Evolutionary conservation across 2,329 filamentous ascomycete species (phyloP).

Genomic region (Monilinia vaccinii-corymbosi): DNA sequence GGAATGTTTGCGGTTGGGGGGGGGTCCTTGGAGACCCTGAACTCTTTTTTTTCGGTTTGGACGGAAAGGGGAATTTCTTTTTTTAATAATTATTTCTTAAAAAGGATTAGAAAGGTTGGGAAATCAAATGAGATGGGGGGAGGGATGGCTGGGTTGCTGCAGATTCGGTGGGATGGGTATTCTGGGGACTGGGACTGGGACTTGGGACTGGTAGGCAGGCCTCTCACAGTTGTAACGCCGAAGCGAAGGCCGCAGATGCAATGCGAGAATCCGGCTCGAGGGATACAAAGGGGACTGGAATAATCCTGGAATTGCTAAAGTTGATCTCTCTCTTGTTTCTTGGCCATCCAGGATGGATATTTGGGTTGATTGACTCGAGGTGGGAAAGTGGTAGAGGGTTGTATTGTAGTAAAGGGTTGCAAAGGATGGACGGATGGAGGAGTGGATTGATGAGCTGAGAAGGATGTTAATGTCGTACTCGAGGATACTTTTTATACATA

Average conservation of each 20-base stretch:
- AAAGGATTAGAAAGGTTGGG: constrained; percentile 2
- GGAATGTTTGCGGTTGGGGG: constrained; percentile 30
- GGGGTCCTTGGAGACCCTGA: constrained; percentile 21
- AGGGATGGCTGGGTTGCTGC: constrained; percentile 7
- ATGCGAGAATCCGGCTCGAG: constrained; percentile 10
- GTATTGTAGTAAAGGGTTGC: too few species aligned
- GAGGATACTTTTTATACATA: background rate
- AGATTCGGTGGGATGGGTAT: constrained; percentile 2
- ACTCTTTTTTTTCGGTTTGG: too few species aligned
- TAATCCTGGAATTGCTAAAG: too few species aligned
- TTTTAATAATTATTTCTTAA: background rate
- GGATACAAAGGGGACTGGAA: constrained; percentile 8
- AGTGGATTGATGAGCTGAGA: background rate
- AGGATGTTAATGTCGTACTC: too few species aligned
- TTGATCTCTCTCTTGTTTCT: background rate
- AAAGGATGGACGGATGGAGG: background rate
- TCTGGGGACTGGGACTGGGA: too few species aligned
- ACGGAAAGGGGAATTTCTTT: background rate
- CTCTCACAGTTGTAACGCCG: background rate
- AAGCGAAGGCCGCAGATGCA: constrained; percentile 10
- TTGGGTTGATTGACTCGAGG: too few species aligned
- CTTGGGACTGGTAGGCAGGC: too few species aligned
- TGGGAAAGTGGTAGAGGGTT: background rate
- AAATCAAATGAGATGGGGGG: background rate
- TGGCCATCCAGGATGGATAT: background rate